Evolutionary conservation across 305 asterid genomes (phyloP).

Genomic region (Euphrasia arctica): DNA sequence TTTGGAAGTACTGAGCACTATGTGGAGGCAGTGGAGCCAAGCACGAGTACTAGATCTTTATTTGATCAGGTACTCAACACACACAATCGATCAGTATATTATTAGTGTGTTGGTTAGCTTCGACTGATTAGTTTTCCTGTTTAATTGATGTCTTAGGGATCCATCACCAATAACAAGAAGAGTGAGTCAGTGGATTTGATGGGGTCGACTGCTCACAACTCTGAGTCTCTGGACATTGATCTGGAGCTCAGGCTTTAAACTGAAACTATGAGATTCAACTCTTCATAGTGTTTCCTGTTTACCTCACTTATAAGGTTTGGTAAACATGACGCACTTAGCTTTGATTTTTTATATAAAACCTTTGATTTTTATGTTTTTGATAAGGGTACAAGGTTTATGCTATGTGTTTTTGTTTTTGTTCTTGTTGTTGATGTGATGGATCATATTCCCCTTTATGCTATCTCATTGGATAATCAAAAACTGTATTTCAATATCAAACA

Average conservation of each 20-base stretch:
- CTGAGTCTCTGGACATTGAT: conserved; percentile 68
- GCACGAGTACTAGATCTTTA: conserved; percentile 48
- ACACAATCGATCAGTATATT: conserved; percentile 37
- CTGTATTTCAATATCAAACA: no score
- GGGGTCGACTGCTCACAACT: conserved; percentile 32
- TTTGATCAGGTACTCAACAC: conserved; percentile 45
- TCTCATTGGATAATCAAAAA: no score
- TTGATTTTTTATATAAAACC: neutral
- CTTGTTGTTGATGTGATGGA: no score
- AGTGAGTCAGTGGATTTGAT: conserved; percentile 23
- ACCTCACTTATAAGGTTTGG: neutral
- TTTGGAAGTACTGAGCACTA: conserved; percentile 41
- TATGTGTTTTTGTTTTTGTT: no score
- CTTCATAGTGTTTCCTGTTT: neutral
- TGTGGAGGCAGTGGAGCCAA: conserved; percentile 38
- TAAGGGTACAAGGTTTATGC: neutral
- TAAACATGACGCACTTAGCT: neutral
- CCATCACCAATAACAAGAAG: conserved; percentile 27
- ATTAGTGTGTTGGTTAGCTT: neutral
- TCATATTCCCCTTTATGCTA: no score
- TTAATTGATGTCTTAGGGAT: conserved; percentile 35
- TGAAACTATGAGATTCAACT: conserved; percentile 20
- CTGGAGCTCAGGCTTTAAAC: conserved; percentile 89
- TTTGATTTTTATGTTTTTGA: neutral
- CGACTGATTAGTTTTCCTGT: conserved; percentile 1